phyloP scores from a whole-genome alignment of 2,329 filamentous ascomycete species.

The Elsinoe perseae region DNA sequence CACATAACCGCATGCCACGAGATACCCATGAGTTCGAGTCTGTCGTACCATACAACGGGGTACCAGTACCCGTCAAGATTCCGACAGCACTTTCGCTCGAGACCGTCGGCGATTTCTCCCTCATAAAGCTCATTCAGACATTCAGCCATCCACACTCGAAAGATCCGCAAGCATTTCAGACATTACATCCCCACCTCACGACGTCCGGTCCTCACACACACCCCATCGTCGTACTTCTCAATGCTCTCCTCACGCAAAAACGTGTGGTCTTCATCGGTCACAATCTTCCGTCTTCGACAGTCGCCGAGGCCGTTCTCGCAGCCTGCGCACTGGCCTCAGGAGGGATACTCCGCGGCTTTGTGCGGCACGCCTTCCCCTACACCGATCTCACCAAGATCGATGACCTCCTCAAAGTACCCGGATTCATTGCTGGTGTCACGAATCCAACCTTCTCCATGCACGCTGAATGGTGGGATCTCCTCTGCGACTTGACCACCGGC shows the following conservation, averaged over 20 bases:
- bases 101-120: conserved; percentile 93
- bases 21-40: conserved; percentile 98
- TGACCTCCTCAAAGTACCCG: conserved; percentile 87
- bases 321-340: conserved; percentile 90
- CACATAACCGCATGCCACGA: conserved; percentile 67
- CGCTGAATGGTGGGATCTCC: conserved; percentile 94
- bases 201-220: conserved; percentile 86
- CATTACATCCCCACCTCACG: conserved; percentile 82
- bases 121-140: conserved; percentile 94
- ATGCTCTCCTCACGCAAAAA: conserved; percentile 92
- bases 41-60: conserved; percentile 89
- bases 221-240: conserved; percentile 88
- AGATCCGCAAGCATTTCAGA: conserved; percentile 67
- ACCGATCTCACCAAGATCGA: conserved; percentile 97
- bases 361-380: conserved; percentile 92
- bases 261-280: conserved; percentile 92
- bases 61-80: conserved; percentile 93
- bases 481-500: conserved; percentile 87
- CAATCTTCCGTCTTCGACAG: conserved; percentile 88
- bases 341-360: conserved; percentile 86
- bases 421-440: conserved; percentile 95
- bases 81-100: conserved; percentile 89
- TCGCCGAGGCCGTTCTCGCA: conserved; percentile 96
- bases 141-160: conserved; percentile 80
- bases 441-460: conserved; percentile 95